Percentiles rank a stretch among this genome's conserved stretches.
Evolutionary conservation across 169 alveolate genomes (phyloP).

Genomic region (Plasmodium cynomolgi): DNA sequence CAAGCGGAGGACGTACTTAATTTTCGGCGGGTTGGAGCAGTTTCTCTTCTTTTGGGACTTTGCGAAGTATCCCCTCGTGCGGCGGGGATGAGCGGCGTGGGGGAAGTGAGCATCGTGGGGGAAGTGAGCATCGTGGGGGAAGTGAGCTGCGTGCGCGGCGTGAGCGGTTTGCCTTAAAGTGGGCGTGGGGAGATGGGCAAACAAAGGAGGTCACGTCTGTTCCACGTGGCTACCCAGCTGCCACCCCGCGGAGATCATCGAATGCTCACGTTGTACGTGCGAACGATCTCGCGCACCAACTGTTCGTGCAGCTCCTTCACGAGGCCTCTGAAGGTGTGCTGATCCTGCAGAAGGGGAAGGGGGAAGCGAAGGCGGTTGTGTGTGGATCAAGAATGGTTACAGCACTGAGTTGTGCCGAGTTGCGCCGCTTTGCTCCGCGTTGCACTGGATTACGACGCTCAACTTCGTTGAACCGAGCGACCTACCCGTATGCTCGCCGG

Average conservation of each 20-base stretch:
- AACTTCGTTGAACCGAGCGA: background rate
- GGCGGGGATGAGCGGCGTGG: background rate
- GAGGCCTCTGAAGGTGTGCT: conserved; percentile 19
- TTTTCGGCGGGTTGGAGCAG: conserved; percentile 71
- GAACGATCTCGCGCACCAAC: conserved; percentile 9
- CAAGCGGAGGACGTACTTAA: conserved; percentile 31
- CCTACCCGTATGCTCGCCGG: conserved; percentile 24
- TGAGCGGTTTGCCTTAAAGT: background rate
- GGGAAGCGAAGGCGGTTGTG: background rate
- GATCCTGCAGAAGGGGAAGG: conserved; percentile 33
- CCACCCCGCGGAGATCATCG: background rate
- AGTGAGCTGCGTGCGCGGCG: background rate
- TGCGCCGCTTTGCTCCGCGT: background rate
- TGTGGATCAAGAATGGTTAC: background rate
- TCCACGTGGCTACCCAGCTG: background rate
- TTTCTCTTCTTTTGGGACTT: conserved; percentile 70
- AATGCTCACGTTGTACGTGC: conserved; percentile 15
- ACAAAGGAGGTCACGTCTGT: background rate
- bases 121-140: background rate
- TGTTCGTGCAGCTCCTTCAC: conserved; percentile 51
- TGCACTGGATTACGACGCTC: background rate
- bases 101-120: background rate
- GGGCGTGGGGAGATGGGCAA: background rate
- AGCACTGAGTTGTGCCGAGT: background rate
- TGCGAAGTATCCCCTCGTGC: conserved; percentile 39